These are phyloP conservation scores for Fusarium lateritium DNA, from an alignment of 2,329 filamentous ascomycete species.

Conservation along the genomic window DNA sequence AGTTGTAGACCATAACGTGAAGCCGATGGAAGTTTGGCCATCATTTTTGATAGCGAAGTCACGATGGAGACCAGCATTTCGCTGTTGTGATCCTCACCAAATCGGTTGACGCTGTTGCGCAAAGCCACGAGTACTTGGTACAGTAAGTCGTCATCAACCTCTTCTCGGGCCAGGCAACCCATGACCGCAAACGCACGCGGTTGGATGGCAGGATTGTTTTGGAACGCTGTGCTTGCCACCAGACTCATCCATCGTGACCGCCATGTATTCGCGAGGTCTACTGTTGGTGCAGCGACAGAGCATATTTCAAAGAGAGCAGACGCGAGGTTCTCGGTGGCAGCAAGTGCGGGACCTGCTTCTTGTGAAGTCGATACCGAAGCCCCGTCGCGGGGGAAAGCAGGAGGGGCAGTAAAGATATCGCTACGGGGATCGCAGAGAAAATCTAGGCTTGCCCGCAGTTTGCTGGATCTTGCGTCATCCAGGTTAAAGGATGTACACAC, in stretches of 20 bases:
- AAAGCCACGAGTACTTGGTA: constrained; percentile 80
- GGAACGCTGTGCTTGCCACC: constrained; percentile 79
- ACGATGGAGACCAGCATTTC: constrained; percentile 80
- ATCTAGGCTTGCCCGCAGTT: constrained; percentile 69
- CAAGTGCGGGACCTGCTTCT: constrained; percentile 66
- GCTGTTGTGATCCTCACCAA: constrained; percentile 73
- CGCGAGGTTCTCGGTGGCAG: constrained; percentile 73
- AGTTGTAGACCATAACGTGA: constrained; percentile 78
- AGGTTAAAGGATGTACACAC: constrained; percentile 76
- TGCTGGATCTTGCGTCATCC: constrained; percentile 71
- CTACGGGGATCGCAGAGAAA: constrained; percentile 72
- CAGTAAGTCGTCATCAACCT: constrained; percentile 79
- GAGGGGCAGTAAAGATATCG: constrained; percentile 69
- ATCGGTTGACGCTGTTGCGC: constrained; percentile 74
- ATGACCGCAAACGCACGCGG: constrained; percentile 79
- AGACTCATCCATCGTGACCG: constrained; percentile 81
- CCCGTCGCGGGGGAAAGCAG: constrained; percentile 64
- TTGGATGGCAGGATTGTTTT: constrained; percentile 80
- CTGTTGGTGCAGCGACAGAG: constrained; percentile 72
- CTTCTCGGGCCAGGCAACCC: constrained; percentile 79
- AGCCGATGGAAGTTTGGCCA: constrained; percentile 75
- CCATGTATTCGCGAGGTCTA: constrained; percentile 78
- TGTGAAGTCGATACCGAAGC: constrained; percentile 68
- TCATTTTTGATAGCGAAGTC: constrained; percentile 78
- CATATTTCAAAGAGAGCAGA: constrained; percentile 75